Evolutionary conservation across 495 filamentous ascomycete species (phyloP), one percentile per base, ranked within the genome.

Genomic region (Xylaria palmicola): DNA sequence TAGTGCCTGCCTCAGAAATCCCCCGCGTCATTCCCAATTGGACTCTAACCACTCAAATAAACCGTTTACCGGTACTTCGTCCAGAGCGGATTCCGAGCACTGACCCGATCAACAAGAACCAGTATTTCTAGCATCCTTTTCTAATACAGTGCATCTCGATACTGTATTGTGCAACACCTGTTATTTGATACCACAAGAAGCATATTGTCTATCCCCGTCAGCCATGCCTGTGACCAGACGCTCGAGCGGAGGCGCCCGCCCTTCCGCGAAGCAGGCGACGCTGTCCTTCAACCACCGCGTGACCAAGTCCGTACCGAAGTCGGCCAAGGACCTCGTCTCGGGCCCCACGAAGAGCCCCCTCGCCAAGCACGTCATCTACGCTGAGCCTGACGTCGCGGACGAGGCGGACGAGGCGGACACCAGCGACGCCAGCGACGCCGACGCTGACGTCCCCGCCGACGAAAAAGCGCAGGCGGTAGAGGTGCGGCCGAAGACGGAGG

Each of bases 271-370:
- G 51, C 92, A 97, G 71, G 78, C 86, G 3, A 92, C 86, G 15
- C 83, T 96, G 62, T 86, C 87, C 60, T 96, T 96, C 74, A 77
- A 85, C 70, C 80, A 81, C 74, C 84, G 86, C 71, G 85, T 95
- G 60, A 92, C 89, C 67, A 96, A 96, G 74, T 64, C 80, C 54
- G 75, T 81, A 4, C 62, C 80, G 37, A 88, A 89, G 66, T 74
- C 79, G 2, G 62, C 76, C 58, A 80, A 81, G 45, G 73, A 82
- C 19, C 69, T 78, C 49, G 74, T 77, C 7, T 75, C 78, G 26
- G 75, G 79, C 15, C 62, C 71, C 45, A 56, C 71, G 10, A 60
- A 65, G 45, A 69, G 66, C 27, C 62, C 60, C 6, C 36, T 69
- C 0, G 60, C 48, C 6, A 63, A 65, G 13, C 53, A 67, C 22